Conservation (phyloP, 352 stramenopile species). For the Globisporangium nunn region DNA sequence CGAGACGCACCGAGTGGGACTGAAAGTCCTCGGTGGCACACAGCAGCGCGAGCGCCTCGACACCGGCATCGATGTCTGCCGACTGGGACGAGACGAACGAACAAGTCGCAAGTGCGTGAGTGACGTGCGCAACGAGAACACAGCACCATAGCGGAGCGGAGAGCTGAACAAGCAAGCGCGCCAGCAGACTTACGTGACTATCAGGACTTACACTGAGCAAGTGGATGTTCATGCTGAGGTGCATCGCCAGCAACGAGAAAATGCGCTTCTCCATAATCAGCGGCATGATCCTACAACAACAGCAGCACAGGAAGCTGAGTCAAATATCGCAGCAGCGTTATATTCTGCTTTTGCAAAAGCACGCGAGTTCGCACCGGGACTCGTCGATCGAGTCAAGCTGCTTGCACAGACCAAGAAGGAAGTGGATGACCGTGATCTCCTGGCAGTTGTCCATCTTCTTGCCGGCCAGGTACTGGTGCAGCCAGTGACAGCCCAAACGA, state of each 20-base stretch:
- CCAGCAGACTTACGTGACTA: conserved; percentile 11
- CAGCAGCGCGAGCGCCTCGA: conserved; percentile 67
- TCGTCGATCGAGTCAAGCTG: conserved; percentile 83
- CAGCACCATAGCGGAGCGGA: neutral
- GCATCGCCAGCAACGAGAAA: conserved; percentile 68
- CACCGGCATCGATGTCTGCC: conserved; percentile 43
- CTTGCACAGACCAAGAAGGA: conserved; percentile 75
- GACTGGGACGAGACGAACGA: conserved; percentile 14
- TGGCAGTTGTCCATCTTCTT: conserved; percentile 78
- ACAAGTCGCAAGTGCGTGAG: neutral
- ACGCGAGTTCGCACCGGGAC: conserved; percentile 31
- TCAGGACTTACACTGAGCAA: conserved; percentile 31
- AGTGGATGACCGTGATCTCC: conserved; percentile 85
- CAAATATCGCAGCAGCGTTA: neutral
- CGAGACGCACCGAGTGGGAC: conserved; percentile 32
- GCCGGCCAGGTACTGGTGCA: conserved; percentile 45
- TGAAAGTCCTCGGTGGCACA: conserved; percentile 84
- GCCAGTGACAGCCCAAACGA: neutral
- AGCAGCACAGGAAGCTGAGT: neutral
- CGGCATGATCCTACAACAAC: conserved; percentile 64
- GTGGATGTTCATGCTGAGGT: conserved; percentile 58
- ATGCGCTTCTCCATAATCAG: conserved; percentile 75
- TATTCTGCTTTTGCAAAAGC: neutral
- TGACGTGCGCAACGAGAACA: neutral
- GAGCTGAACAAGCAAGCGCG: neutral